Evolutionary conservation across 2,329 filamentous ascomycete genomes (phyloP).

Genomic region (Alternaria sp.): DNA sequence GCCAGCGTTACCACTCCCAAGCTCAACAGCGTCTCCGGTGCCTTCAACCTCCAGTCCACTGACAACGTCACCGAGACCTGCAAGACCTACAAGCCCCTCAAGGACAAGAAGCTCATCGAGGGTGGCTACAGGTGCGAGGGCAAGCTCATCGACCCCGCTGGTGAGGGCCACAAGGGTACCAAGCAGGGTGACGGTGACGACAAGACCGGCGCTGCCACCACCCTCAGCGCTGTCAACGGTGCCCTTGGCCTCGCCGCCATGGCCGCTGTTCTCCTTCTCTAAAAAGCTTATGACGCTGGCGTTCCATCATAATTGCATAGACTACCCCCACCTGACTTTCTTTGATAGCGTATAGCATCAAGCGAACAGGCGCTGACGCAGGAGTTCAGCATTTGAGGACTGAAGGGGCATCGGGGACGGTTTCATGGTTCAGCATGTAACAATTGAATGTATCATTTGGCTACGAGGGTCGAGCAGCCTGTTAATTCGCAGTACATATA

Average conservation of each 20-base stretch:
- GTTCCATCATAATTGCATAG: constrained; percentile 48
- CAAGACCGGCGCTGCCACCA: constrained; percentile 48
- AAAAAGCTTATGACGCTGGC: constrained; percentile 48
- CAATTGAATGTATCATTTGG: constrained; percentile 47
- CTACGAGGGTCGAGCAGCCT: constrained; percentile 39
- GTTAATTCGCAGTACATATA: constrained; percentile 43
- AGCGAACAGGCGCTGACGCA: constrained; percentile 30
- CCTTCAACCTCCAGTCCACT: constrained; percentile 59
- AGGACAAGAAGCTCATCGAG: constrained; percentile 52
- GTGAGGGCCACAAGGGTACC: constrained; percentile 44
- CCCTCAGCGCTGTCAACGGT: constrained; percentile 50
- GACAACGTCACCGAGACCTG: constrained; percentile 51
- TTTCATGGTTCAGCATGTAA: constrained; percentile 40
- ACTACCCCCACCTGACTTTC: constrained; percentile 46
- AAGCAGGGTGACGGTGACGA: constrained; percentile 31
- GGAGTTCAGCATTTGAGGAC: constrained; percentile 30
- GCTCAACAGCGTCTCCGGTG: constrained; percentile 55
- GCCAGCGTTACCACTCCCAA: constrained; percentile 72
- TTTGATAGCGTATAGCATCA: constrained; percentile 43
- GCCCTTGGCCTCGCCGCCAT: constrained; percentile 56
- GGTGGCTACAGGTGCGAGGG: constrained; percentile 52
- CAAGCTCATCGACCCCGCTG: constrained; percentile 46
- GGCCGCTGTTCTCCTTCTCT: constrained; percentile 57
- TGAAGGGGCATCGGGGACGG: constrained; percentile 30
- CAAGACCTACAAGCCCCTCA: constrained; percentile 53